These are phyloP conservation scores for Yamadazyma songkhlaensis DNA, from an alignment of 1,139 yeast species.

Conservation along the genomic window DNA sequence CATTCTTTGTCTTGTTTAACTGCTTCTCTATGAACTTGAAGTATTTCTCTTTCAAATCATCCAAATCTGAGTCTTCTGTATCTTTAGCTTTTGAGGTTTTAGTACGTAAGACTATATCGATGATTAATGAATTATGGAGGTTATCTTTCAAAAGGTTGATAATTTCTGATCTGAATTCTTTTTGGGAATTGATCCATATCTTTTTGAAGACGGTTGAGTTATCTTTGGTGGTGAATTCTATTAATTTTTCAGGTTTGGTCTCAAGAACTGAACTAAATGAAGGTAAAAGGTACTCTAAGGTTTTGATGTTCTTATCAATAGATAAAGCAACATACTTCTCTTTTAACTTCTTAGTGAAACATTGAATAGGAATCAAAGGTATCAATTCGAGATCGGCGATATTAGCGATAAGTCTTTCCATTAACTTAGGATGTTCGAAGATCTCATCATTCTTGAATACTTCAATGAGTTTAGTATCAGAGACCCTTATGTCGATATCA, in stretches of 20 bases:
- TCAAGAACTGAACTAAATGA: constrained; percentile 53
- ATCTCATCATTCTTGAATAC: constrained; percentile 1
- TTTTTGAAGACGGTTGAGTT: constrained; percentile 5
- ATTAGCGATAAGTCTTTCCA: not conserved
- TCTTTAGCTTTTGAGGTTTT: too few relatives aligned
- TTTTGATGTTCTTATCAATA: not conserved
- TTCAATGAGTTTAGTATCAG: too few relatives aligned
- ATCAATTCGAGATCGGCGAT: not conserved
- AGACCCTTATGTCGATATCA: not conserved
- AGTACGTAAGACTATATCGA: not conserved
- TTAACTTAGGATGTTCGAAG: constrained; percentile 2
- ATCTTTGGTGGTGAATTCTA: constrained; percentile 1
- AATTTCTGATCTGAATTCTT: not conserved
- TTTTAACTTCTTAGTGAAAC: constrained; percentile 43
- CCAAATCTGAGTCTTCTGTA: not conserved
- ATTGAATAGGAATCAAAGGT: constrained; percentile 44
- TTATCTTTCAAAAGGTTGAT: not conserved
- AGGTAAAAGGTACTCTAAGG: constrained; percentile 27
- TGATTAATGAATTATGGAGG: not conserved
- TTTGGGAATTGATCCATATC: constrained; percentile 4
- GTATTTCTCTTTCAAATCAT: constrained; percentile 1
- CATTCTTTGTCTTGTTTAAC: not conserved
- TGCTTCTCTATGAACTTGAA: not conserved
- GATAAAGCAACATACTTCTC: constrained; percentile 35
- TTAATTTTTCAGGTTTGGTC: constrained; percentile 27